Base-by-base conservation (phyloP, 2,329 filamentous ascomycete genomes). In the Akanthomyces muscarius region DNA sequence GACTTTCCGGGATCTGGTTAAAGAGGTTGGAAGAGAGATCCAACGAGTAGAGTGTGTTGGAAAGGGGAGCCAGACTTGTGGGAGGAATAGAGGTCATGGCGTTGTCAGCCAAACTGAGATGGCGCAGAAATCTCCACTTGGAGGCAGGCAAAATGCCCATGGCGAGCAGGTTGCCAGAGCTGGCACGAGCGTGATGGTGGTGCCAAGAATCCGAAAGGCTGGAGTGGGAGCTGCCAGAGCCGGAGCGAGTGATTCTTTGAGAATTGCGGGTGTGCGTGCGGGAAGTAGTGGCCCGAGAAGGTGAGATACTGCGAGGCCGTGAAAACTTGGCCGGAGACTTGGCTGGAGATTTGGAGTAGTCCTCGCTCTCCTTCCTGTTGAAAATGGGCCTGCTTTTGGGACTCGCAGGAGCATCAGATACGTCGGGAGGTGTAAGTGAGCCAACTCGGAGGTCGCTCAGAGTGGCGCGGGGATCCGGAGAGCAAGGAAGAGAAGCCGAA, bases 61-160 rank as follows among this genome's bases (percentile, higher is more conserved):
- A 88, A 57, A 99, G 82, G 18, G 95, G 94, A 10, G 86, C 82
- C 66, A 99, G 81, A 72, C 93, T 92, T 55, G 86, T 78, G 5
- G 88, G 84, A 47, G 89, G 85, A 66, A 99, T 88, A 5, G 87
- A 86, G 8, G 92, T 96, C 66, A 99, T 81, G 10, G 89, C 89
- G 75, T 98, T 99, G 72, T 98, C 95, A 6, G 94, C 88, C 59
- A 99, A 80, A 72, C 93, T 95, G 48, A 99, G 82, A 76, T 98
- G 94, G 72, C 91, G 89, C 70, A 99, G 78, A 75, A 98, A 97
- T 63, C 94, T 88, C 95, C 95, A 99, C 76, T 98, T 98, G 1
- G 89, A 90, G 0, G 90, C 79, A 48, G 93, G 92, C 18, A 98
- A 81, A 64, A 89, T 83, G 45, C 88, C 88, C 72, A 88, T 81